phyloP scores from a whole-genome alignment of 2,329 filamentous ascomycete species.

The Nemania abortiva region DNA sequence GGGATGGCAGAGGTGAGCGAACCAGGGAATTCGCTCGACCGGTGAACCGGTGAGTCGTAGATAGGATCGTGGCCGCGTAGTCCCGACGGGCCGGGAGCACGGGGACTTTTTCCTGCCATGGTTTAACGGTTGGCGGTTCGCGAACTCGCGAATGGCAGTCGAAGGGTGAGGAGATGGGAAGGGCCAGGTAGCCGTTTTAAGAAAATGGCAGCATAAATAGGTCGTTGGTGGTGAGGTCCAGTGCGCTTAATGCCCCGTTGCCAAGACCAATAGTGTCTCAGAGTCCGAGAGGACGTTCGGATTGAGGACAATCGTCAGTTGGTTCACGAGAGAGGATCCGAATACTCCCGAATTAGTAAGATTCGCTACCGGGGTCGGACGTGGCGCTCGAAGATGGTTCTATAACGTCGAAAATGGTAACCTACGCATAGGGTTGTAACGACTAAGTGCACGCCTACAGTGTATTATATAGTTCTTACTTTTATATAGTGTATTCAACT shows the following conservation, averaged over 20 bases:
- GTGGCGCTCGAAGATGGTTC: neutral
- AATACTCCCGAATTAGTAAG: neutral
- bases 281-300: neutral
- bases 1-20: neutral
- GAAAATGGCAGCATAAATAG: neutral
- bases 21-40: neutral
- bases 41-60: neutral
- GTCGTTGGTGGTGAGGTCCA: neutral
- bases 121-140: neutral
- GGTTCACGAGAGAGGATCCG: neutral
- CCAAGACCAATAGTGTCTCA: neutral
- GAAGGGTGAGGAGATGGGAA: neutral
- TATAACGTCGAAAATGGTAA: neutral
- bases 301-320: neutral
- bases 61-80: neutral
- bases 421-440: no score
- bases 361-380: neutral
- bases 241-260: neutral
- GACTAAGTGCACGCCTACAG: no score
- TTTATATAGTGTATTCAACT: neutral
- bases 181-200: no score
- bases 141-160: neutral
- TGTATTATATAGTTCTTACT: neutral
- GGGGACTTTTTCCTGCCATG: neutral
- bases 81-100: conserved; percentile 7